Evolutionary conservation across 495 filamentous ascomycete genomes (phyloP), one percentile per base, ranked within the genome.

Genomic region (Penicillium lividum): DNA sequence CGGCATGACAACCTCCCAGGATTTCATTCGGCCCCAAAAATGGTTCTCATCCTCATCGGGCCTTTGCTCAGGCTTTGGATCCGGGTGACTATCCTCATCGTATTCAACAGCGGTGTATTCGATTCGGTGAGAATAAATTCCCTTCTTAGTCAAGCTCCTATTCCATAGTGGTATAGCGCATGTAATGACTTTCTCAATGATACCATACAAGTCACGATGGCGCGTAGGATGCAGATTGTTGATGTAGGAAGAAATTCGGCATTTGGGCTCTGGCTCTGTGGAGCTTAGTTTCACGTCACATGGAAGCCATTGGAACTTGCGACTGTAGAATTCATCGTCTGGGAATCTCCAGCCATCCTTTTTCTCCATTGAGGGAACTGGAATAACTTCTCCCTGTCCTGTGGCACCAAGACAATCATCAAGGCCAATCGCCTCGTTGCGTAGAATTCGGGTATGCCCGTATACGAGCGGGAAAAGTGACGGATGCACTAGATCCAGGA

Each of bases 401-500:
- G 67, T 68, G 33, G 61, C 59, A 3, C 62, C 56, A 4, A 74
- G 43, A 53, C 76, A 84, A 55, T 76, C 65, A 11, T 76, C 56
- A 6, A 83, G 58, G 0, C 67, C 67, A 10, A 82, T 69, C 4
- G 54, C 57, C 7, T 63, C 62, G 29, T 68, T 64, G 1, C 60
- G 66, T 3, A 87, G 65, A 6, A 80, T 76, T 11, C 74, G 71
- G 3, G 79, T 80, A 10, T 64, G 71, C 0, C 84, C 85, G 56
- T 83, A 85, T 7, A 84, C 56, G 1, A 88, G 56, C 1, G 86
- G 85, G 51, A 77, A 89, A 5, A 87, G 68, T 0, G 84, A 87
- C 0, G 84, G 85, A 60, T 88, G 80, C 6, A 88, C 79, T 3
- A 89, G 67, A 62, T 88, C 77, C 3, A 87, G 70, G 0, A 88